These are phyloP conservation scores for Penicillium sp. DNA, from an alignment of 2,329 filamentous ascomycete species.

Conservation along the genomic window DNA sequence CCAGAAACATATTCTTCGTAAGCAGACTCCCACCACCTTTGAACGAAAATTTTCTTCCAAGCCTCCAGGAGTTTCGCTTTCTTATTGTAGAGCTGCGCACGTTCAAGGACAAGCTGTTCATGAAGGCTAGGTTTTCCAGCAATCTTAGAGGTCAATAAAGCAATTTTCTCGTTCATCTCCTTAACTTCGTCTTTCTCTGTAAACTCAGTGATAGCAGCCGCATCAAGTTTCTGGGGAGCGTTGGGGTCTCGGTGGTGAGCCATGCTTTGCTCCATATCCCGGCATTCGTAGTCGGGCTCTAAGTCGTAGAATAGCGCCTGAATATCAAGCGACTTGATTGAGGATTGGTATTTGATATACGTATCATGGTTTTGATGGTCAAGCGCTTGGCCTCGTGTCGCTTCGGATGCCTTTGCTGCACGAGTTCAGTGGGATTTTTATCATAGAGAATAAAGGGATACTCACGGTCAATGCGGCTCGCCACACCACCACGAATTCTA, in stretches of 20 bases:
- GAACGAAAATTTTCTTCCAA: constrained; percentile 13
- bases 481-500: constrained; percentile 12
- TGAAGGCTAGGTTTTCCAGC: constrained; percentile 6
- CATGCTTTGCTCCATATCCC: constrained; percentile 24
- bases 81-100: constrained; percentile 15
- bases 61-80: constrained; percentile 16
- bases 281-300: constrained; percentile 19
- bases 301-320: constrained; percentile 18
- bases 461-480: constrained; percentile 13
- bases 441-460: background rate
- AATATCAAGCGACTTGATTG: constrained; percentile 20
- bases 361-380: background rate
- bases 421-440: background rate
- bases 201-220: constrained; percentile 12
- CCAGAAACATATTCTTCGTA: constrained; percentile 22
- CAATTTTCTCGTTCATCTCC: constrained; percentile 15
- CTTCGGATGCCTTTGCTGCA: background rate
- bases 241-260: constrained; percentile 21
- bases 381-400: background rate
- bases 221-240: constrained; percentile 14
- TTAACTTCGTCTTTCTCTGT: constrained; percentile 11
- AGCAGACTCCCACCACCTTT: constrained; percentile 17
- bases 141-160: constrained; percentile 13
- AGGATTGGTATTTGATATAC: constrained; percentile 14
- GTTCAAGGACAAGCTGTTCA: constrained; percentile 6